Base-by-base conservation (phyloP, 2,329 filamentous ascomycete species). In the Fusarium clavum region DNA sequence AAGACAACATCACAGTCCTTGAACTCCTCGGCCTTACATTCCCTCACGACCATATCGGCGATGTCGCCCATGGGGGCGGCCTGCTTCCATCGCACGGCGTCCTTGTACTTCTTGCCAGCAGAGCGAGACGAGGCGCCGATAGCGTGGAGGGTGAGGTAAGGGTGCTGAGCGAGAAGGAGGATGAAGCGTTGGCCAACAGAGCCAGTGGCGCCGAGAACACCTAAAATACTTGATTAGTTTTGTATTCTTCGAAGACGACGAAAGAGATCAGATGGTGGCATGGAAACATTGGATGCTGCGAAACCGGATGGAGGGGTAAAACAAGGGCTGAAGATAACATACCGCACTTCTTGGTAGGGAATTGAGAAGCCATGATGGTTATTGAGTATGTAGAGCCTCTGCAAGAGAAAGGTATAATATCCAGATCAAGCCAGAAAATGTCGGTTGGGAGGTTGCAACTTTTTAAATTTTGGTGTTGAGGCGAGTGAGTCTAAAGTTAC, bases 161-260 rank as follows among this genome's bases (percentile, higher is more conserved):
- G 94, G 82, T 98, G 95, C 57, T 94, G 87, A 46, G 93, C 91
- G 69, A 98, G 91, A 55, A 98, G 89, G 34, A 98, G 90, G 79
- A 98, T 96, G 81, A 98, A 98, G 77, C 96, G 91, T 83, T 97
- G 94, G 75, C 95, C 95, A 16, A 98, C 95, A 38, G 94, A 97
- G 78, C 96, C 96, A 32, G 95, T 98, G 81, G 92, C 93, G 75
- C 95, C 94, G 60, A 98, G 88, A 61, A 98, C 94, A 79, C 88
- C 88, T 91, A 71, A 56, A 49, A 30, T 16, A 14, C 41, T 41
- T 13, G n/a, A 44, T 74, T 55, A 74, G 68, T 22, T 29, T 29
- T 18, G 22, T 10, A 20, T 22, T 34, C n/a, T 41, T 64, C 27
- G 12, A 46, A 8, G 20, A 24, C n/a, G 13, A 16, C 56, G 38